Base-by-base conservation (phyloP, 2,329 filamentous ascomycete species). In the Periconia sp. region DNA sequence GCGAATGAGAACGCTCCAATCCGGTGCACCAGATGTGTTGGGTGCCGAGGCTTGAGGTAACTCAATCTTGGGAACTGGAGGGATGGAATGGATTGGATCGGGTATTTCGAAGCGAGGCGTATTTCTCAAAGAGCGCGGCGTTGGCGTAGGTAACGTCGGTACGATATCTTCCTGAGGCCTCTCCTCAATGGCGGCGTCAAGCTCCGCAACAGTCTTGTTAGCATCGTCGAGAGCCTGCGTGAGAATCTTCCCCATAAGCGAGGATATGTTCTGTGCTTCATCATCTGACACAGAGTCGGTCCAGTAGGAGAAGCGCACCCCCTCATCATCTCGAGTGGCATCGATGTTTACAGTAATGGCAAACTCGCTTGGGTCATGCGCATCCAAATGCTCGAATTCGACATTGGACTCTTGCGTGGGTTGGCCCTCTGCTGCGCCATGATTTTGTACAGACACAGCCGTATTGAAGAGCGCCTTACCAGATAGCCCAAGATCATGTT, bases 401-500 rank as follows among this genome's bases (percentile, higher is more conserved):
- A 66, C 52, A 25, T 43, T 49, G 2, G 48, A 19, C 4, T 52
- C 43, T 13, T 19, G 12, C 7, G 19, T 10, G 4, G 19, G 12
- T 12, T 35, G 24, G 0, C 25, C 45, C 15, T 57, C 49, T 4
- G 45, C 37, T 6, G 47, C 52, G 7, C 45, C 43, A 19, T 56
- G 55, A 11, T 65, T 66, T 26, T 66, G 62, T 4, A 67, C 51
- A 1, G 69, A 63, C 61, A 78, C 19, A 59, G 76, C 74, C 9
- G 74, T 77, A 37, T 78, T 78, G 59, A 78, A 76, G 11, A 78
- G 59, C 2, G 73, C 57, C 26, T 60, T 61, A 10, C 61, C 61
- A 21, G 58, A 58, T 13, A 68, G 47, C 7, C 59, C 57, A 16
- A 78, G 50, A 5, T 71, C 69, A 40, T 78, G 74, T 48, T 78